Evolutionary conservation across 305 asterid species (phyloP), one percentile per base, ranked within the genome.

Genomic region (Solanum hybrid): DNA sequence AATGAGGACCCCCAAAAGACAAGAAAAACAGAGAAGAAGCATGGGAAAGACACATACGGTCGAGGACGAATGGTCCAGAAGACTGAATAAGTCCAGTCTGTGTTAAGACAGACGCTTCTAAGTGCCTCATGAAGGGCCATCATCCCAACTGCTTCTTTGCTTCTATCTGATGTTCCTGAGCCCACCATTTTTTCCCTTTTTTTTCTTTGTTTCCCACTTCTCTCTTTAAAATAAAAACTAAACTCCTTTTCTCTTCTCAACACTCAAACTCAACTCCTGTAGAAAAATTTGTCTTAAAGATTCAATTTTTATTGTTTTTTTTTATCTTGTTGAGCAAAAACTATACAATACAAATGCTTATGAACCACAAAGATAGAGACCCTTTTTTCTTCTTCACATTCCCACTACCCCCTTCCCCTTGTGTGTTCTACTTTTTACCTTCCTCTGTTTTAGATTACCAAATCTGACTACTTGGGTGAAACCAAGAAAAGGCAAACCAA

Each of bases 1-100:
- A 51, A 80, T 80, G 31, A 89, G 87, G 80, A 90, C 89, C 88
- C 81, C 86, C 71, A 71, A 69, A 40, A 35, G 35, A 35, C 80
- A 16, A 29, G 67, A 81, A 76, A 87, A 34, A 31, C 67, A n/a
- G 24, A 88, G 89, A n/a, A 29, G 73, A 61, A 24, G 81, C 39
- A 35, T n/a, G 31, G 71, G n/a, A 57, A 57, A 57, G 78, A 33
- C 77, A 89, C 90, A 91, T 95, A 97, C 99, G 98, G 99, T 90
- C 99, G 97, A 91, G 98, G 99, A n/a, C 99, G 97, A 90, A 98
- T 98, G 91, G 99, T 98, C 99, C 99, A 98, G 98, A 97, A 98
- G 84, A 98, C 99, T 88, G 99, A 98, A 96, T 98, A 98, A 93
- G 96, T 98, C 99, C 99, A 98, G 93, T 98, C 99, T 88, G 99